Conservation (phyloP, 2,329 filamentous ascomycete species). For the Meredithiella fracta region DNA sequence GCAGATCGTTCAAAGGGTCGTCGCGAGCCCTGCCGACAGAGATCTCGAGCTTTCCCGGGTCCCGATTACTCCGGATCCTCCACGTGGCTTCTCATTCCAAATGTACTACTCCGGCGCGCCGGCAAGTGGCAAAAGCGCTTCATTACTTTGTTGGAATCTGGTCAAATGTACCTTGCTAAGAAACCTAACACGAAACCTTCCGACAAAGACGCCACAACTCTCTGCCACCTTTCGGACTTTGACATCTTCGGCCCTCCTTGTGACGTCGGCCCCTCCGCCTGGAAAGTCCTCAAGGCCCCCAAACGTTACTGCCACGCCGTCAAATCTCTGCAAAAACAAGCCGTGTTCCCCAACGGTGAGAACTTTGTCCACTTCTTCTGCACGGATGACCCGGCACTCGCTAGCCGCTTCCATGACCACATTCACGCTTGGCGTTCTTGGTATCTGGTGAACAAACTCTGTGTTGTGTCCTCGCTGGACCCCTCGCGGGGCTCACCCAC, state of each 20-base stretch:
- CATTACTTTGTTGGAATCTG: conserved; percentile 55
- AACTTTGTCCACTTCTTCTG: conserved; percentile 90
- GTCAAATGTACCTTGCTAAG: conserved; percentile 58
- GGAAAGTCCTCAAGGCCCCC: conserved; percentile 61
- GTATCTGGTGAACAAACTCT: conserved; percentile 63
- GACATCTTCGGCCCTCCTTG: conserved; percentile 67
- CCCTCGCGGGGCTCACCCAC: background rate
- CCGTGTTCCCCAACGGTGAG: conserved; percentile 63
- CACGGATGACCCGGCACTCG: conserved; percentile 52
- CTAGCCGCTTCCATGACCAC: conserved; percentile 50
- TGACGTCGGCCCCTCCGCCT: conserved; percentile 17
- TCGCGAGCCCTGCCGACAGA: conserved; percentile 34
- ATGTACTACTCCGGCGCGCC: conserved; percentile 63
- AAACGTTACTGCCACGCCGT: conserved; percentile 76
- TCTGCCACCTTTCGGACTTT: conserved; percentile 82
- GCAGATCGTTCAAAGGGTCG: conserved; percentile 41
- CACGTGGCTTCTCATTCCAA: conserved; percentile 49
- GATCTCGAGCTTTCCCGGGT: conserved; percentile 52
- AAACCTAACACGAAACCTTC: conserved; percentile 41
- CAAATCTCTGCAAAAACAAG: conserved; percentile 80
- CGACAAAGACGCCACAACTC: conserved; percentile 49
- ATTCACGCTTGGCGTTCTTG: conserved; percentile 79
- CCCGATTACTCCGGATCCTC: conserved; percentile 39
- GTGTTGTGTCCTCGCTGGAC: conserved; percentile 22
- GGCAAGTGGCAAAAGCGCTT: conserved; percentile 82